A percentile compares a stretch with the other conserved stretches of the same genome.
phyloP scores from a whole-genome alignment of 768 basidiomycete species.

The Ephemerocybe angulata region DNA sequence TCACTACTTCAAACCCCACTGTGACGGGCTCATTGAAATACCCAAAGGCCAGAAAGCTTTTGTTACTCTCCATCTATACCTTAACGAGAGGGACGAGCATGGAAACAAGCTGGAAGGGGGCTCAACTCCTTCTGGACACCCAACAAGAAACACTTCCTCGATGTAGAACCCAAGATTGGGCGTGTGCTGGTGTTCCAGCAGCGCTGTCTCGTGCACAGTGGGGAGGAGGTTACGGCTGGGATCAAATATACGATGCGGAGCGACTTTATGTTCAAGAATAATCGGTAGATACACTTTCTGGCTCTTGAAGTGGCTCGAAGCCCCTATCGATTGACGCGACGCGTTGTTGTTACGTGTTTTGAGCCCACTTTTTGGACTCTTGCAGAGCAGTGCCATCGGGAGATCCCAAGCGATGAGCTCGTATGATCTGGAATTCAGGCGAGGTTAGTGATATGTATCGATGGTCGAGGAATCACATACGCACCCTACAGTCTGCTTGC shows the following conservation, averaged over 20 bases:
- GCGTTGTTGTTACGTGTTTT: too few relatives aligned
- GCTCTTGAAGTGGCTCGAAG: too few relatives aligned
- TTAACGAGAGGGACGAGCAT: constrained; percentile 29
- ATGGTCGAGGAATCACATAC: too few relatives aligned
- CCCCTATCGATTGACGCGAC: too few relatives aligned
- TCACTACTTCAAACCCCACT: constrained; percentile 38
- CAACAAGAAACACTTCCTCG: constrained; percentile 30
- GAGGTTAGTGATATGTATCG: too few relatives aligned
- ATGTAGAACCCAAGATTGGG: constrained; percentile 35
- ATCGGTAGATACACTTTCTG: too few relatives aligned
- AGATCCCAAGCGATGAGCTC: too few relatives aligned
- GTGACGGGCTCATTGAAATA: constrained; percentile 34
- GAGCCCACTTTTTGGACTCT: too few relatives aligned
- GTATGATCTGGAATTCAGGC: too few relatives aligned
- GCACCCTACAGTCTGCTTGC: too few relatives aligned
- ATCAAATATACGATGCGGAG: constrained; percentile 36
- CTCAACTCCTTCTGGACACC: constrained; percentile 37
- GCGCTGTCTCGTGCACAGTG: constrained; percentile 35
- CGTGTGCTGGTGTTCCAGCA: constrained; percentile 41
- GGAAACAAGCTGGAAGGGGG: constrained; percentile 27
- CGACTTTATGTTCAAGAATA: constrained; percentile 37
- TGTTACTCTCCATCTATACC: constrained; percentile 42
- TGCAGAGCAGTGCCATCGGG: neutral
- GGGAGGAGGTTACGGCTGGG: constrained; percentile 32
- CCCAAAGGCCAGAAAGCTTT: constrained; percentile 33